phyloP scores from a whole-genome alignment of 768 basidiomycete species.

The Rhodotorula diobovata region DNA sequence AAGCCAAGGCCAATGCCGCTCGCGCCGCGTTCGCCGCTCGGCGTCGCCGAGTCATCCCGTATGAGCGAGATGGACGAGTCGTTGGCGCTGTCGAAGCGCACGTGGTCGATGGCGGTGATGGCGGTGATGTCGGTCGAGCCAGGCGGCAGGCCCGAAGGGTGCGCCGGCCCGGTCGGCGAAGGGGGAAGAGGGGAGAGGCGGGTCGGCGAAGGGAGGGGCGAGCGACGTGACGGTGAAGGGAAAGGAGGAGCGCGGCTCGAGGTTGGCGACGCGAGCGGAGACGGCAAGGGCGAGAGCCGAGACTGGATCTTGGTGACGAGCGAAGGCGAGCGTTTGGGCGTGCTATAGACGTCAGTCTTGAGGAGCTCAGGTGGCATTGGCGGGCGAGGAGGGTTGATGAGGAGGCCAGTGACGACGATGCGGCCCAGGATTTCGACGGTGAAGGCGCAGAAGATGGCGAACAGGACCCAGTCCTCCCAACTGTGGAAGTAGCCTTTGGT shows the following conservation, averaged over 20 bases:
- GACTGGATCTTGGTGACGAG: slow-evolving; percentile 11
- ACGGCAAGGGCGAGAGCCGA: slow-evolving; percentile 37
- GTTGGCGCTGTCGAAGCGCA: not conserved
- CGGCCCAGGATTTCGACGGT: slow-evolving; percentile 82
- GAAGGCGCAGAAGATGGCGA: slow-evolving; percentile 75
- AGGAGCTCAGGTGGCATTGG: slow-evolving; percentile 32
- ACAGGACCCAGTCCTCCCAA: slow-evolving; percentile 88
- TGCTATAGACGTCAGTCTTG: slow-evolving; percentile 24
- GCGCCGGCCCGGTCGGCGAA: not conserved
- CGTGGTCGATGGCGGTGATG: not conserved
- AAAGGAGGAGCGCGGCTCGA: slow-evolving; percentile 44
- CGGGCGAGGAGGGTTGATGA: slow-evolving; percentile 57
- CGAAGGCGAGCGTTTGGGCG: slow-evolving; percentile 23
- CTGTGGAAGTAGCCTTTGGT: slow-evolving; percentile 68
- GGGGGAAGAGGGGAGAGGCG: not conserved
- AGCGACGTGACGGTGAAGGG: not conserved
- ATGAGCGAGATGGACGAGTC: slow-evolving; percentile 57
- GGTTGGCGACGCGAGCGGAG: not conserved
- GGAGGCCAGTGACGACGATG: slow-evolving; percentile 80
- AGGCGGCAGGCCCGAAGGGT: slow-evolving; percentile 16
- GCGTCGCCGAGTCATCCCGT: slow-evolving; percentile 58
- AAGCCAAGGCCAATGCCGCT: slow-evolving; percentile 17
- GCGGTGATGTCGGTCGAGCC: slow-evolving; percentile 28
- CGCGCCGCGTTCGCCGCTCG: not conserved
- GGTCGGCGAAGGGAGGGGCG: not conserved